phyloP scores from a whole-genome alignment of 139 green algal genomes.

The Edaphochlamys debaryana region DNA sequence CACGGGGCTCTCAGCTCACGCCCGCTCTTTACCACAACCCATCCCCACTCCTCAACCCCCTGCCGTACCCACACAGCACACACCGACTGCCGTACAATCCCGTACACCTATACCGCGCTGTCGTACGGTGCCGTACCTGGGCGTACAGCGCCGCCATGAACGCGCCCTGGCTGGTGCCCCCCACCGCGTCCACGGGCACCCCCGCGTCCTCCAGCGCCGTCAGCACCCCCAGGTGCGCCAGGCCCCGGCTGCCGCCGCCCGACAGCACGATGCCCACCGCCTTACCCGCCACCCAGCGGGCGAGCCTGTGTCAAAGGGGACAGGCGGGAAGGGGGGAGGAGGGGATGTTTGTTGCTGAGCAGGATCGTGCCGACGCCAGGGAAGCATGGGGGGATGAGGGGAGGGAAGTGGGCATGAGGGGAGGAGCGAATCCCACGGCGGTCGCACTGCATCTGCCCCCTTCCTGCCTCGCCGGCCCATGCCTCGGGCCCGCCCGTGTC shows the following conservation, averaged over 20 bases:
- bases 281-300: slow-evolving; percentile 71
- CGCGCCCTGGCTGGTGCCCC: slow-evolving; percentile 81
- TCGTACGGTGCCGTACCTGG: too few species aligned
- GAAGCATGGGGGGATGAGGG: background rate
- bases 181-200: slow-evolving; percentile 78
- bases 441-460: too few species aligned
- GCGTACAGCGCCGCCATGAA: slow-evolving; percentile 86
- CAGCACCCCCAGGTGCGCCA: slow-evolving; percentile 81
- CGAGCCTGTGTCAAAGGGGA: slow-evolving; percentile 46
- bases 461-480: background rate
- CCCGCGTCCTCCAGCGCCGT: slow-evolving; percentile 78
- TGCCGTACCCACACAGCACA: background rate
- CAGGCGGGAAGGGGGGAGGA: background rate
- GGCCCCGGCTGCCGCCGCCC: slow-evolving; percentile 63
- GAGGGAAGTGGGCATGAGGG: background rate
- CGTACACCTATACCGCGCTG: too few species aligned
- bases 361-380: too few species aligned
- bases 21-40: too few species aligned
- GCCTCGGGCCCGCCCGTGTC: too few species aligned
- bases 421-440: too few species aligned
- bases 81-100: too few species aligned
- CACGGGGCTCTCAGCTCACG: too few species aligned
- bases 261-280: slow-evolving; percentile 79
- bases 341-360: too few species aligned
- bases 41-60: too few species aligned